Evolutionary conservation across 176 grass and related monocot species (phyloP).

Genomic region (Carex parvula): DNA sequence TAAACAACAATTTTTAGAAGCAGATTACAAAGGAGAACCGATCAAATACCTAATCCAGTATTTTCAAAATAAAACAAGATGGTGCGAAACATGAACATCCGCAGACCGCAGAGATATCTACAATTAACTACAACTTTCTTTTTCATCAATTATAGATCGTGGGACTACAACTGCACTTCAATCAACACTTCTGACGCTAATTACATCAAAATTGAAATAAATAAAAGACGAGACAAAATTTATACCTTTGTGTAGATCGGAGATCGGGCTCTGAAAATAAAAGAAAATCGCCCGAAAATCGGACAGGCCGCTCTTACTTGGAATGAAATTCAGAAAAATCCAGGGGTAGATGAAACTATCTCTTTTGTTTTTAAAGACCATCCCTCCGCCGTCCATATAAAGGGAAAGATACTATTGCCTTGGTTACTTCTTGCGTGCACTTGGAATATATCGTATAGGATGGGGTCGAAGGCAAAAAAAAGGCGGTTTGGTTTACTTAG

Average conservation of each 20-base stretch:
- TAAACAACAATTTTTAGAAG: not conserved
- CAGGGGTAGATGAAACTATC: not conserved
- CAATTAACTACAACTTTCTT: not conserved
- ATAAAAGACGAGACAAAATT: not conserved
- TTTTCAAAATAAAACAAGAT: not conserved
- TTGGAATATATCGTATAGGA: not conserved
- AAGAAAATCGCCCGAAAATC: conserved; percentile 6
- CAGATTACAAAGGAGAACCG: not conserved
- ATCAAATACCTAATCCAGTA: not conserved
- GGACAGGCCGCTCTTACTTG: not conserved
- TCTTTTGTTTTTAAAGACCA: not conserved
- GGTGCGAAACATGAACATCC: not conserved
- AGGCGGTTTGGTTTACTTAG: not conserved
- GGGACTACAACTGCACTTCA: not conserved
- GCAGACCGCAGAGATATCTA: not conserved
- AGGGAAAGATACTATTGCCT: not conserved
- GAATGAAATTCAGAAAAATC: not conserved
- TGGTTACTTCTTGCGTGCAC: not conserved
- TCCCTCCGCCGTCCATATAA: not conserved
- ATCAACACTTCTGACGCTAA: not conserved
- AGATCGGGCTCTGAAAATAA: not conserved
- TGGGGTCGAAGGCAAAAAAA: not conserved
- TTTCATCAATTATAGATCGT: not conserved
- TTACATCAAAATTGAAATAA: not conserved
- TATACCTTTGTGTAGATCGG: conserved; percentile 9